phyloP scores from a whole-genome alignment of 495 filamentous ascomycete species.

The Talaromyces ruber region DNA sequence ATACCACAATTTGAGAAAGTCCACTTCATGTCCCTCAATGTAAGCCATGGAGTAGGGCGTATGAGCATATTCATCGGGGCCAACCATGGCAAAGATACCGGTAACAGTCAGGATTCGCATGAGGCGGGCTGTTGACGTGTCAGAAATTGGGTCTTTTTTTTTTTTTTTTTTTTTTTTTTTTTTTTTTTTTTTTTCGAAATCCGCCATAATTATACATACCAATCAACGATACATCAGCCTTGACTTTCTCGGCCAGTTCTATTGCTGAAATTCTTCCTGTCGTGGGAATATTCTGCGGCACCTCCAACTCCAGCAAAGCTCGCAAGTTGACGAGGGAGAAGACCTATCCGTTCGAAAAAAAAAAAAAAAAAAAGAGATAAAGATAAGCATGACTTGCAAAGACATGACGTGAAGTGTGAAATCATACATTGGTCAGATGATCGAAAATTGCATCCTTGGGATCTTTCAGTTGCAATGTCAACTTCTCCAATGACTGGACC shows the following conservation, averaged over 20 bases:
- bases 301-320: slow-evolving; percentile 11
- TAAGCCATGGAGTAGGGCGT: slow-evolving; percentile 15
- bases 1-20: slow-evolving; percentile 12
- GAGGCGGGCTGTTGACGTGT: slow-evolving; percentile 8
- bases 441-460: slow-evolving; percentile 14
- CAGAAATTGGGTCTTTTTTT: background rate
- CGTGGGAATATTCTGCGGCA: slow-evolving; percentile 12
- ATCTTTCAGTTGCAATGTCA: slow-evolving; percentile 13
- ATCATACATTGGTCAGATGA: slow-evolving; percentile 10
- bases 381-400: background rate
- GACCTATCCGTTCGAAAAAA: background rate
- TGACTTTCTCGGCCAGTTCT: slow-evolving; percentile 10
- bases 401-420: background rate
- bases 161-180: background rate
- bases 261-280: slow-evolving; percentile 11
- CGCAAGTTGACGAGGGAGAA: slow-evolving; percentile 8
- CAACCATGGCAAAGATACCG: slow-evolving; percentile 12
- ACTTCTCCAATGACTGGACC: slow-evolving; percentile 10
- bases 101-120: slow-evolving; percentile 14
- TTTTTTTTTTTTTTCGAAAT: background rate
- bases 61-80: slow-evolving; percentile 12
- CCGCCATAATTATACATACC: slow-evolving; percentile 5
- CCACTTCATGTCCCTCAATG: slow-evolving; percentile 14
- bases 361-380: no score
- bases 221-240: slow-evolving; percentile 12